Conservation (phyloP, 1,284 basidiomycete species). For the Apiotrichum akiyoshidainum region DNA sequence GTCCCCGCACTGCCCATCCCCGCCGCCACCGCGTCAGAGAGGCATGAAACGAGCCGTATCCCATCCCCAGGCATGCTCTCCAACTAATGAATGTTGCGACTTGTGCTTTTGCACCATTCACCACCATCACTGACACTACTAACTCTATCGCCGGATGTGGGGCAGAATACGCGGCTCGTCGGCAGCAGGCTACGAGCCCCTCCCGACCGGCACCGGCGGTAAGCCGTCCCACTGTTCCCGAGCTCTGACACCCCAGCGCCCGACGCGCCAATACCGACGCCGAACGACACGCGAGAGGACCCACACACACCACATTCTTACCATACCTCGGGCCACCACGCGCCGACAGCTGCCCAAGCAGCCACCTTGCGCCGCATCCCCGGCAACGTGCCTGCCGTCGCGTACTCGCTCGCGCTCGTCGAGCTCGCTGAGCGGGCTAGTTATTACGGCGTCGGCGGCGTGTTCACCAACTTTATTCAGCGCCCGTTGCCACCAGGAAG, state of each 20-base stretch:
- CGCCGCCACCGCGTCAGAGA: no score
- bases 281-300: background rate
- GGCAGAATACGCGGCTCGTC: background rate
- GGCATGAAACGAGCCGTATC: no score
- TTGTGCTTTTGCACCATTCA: background rate
- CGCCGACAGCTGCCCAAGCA: constrained; percentile 7
- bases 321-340: no score
- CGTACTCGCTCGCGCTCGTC: constrained; percentile 27
- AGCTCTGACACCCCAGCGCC: background rate
- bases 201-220: background rate
- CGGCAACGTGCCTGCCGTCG: constrained; percentile 17
- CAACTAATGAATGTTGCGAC: no score
- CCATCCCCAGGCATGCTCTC: no score
- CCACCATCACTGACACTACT: background rate
- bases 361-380: constrained; percentile 18
- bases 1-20: no score
- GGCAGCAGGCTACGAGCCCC: background rate
- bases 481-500: constrained; percentile 24
- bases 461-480: constrained; percentile 30
- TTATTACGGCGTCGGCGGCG: constrained; percentile 29
- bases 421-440: constrained; percentile 36
- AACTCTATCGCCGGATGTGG: background rate
- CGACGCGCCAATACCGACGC: background rate
- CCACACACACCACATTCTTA: background rate
- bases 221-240: background rate